Conservation (phyloP, 176 grass and related monocot species). For the Oryza meyeriana region DNA sequence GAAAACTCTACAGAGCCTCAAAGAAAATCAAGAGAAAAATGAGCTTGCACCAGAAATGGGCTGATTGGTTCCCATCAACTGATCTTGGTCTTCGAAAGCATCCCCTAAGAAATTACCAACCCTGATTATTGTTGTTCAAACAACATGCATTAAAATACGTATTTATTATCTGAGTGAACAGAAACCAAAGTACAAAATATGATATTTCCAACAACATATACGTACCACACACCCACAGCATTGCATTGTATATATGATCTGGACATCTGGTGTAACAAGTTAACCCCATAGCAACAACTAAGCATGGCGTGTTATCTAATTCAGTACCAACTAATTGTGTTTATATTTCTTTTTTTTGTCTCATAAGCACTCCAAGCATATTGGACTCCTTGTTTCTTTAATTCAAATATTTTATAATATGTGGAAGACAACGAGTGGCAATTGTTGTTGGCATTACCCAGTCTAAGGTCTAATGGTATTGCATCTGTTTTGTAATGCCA, state of each 20-base stretch:
- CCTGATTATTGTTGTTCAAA: neutral
- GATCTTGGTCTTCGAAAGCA: neutral
- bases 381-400: neutral
- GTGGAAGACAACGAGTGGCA: neutral
- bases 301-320: neutral
- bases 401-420: slow-evolving; percentile 3
- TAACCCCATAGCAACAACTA: neutral
- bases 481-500: neutral
- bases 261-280: neutral
- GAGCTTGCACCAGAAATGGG: neutral
- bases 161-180: neutral
- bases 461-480: slow-evolving; percentile 13
- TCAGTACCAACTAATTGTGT: neutral
- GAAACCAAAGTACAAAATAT: neutral
- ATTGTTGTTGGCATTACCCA: neutral
- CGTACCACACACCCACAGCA: neutral
- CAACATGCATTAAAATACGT: slow-evolving; percentile 11
- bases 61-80: neutral
- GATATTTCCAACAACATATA: neutral
- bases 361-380: neutral
- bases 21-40: neutral
- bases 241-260: neutral
- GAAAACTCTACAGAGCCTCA: neutral
- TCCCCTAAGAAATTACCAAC: neutral
- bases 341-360: neutral